Evolutionary conservation across 768 basidiomycete genomes (phyloP).

Genomic region (Boletus reticuloceps): DNA sequence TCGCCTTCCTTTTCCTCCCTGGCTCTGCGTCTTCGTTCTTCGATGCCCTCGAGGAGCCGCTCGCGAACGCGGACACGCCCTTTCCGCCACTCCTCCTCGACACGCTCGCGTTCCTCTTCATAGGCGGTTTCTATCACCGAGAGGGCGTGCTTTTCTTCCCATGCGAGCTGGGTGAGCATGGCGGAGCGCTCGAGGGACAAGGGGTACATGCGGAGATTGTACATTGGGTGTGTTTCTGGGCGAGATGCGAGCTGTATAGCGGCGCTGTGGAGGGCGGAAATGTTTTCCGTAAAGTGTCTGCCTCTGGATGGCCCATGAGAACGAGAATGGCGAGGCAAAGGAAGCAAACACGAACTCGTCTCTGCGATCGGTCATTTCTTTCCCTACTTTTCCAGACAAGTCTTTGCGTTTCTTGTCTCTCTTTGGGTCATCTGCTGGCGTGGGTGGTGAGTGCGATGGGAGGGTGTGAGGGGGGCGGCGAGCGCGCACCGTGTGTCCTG

Average conservation of each 20-base stretch:
- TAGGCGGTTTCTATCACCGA: slow-evolving; percentile 69
- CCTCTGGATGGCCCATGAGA: slow-evolving; percentile 39
- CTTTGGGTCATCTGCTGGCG: slow-evolving; percentile 42
- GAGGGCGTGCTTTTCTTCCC: slow-evolving; percentile 67
- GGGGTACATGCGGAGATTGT: slow-evolving; percentile 71
- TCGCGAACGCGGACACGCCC: slow-evolving; percentile 76
- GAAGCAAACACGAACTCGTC: slow-evolving; percentile 58
- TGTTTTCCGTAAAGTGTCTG: slow-evolving; percentile 60
- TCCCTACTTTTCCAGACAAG: slow-evolving; percentile 63
- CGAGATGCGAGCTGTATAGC: slow-evolving; percentile 63
- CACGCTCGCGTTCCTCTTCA: slow-evolving; percentile 72
- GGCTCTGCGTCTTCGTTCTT: slow-evolving; percentile 74
- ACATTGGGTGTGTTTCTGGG: slow-evolving; percentile 63
- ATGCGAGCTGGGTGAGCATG: slow-evolving; percentile 58
- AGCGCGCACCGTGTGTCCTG: slow-evolving; percentile 40
- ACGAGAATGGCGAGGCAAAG: not conserved
- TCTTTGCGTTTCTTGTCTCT: slow-evolving; percentile 71
- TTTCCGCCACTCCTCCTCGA: slow-evolving; percentile 80
- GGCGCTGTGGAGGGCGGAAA: slow-evolving; percentile 56
- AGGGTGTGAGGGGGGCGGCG: not conserved
- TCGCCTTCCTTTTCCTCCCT: slow-evolving; percentile 90
- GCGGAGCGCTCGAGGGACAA: slow-evolving; percentile 76
- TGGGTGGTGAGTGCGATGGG: slow-evolving; percentile 31
- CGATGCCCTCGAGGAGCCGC: slow-evolving; percentile 78
- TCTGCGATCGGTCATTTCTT: slow-evolving; percentile 70